Evolutionary conservation across 2,329 filamentous ascomycete species (phyloP).

Genomic region (Septoria linicola): DNA sequence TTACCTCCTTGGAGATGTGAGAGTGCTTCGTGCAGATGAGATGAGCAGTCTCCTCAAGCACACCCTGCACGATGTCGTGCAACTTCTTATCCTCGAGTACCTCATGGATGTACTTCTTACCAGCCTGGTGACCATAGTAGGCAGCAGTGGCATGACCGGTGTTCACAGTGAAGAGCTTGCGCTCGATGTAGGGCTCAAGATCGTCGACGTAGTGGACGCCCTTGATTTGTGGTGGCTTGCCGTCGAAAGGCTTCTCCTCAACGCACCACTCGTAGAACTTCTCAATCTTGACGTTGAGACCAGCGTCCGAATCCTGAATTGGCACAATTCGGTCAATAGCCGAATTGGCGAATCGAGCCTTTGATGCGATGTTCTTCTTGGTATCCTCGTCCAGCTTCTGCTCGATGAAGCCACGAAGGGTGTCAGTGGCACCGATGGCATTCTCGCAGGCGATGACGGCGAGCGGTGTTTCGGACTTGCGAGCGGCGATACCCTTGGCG

Average conservation of each 20-base stretch:
- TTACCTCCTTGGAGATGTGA: slow-evolving; percentile 68
- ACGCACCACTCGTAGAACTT: slow-evolving; percentile 99
- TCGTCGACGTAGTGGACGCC: slow-evolving; percentile 92
- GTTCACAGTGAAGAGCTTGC: slow-evolving; percentile 99
- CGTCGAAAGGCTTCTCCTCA: slow-evolving; percentile 78
- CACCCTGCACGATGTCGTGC: slow-evolving; percentile 72
- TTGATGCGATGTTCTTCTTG: slow-evolving; percentile 65
- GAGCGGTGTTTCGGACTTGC: slow-evolving; percentile 66
- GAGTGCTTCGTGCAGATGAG: slow-evolving; percentile 84
- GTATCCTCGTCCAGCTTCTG: slow-evolving; percentile 68
- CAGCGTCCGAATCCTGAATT: slow-evolving; percentile 74
- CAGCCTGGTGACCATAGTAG: slow-evolving; percentile 86
- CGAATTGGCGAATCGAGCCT: slow-evolving; percentile 92
- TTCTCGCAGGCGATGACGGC: slow-evolving; percentile 98
- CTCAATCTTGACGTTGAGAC: slow-evolving; percentile 91
- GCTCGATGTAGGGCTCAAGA: slow-evolving; percentile 93
- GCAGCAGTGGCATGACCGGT: slow-evolving; percentile 94
- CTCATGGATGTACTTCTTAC: slow-evolving; percentile 86
- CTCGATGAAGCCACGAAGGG: slow-evolving; percentile 72
- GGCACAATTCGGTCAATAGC: slow-evolving; percentile 98
- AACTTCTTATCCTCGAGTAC: slow-evolving; percentile 80
- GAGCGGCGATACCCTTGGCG: slow-evolving; percentile 84
- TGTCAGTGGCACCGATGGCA: slow-evolving; percentile 90
- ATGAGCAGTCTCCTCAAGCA: slow-evolving; percentile 79
- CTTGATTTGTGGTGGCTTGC: slow-evolving; percentile 67